Conservation (phyloP, 495 filamentous ascomycete genomes). For the Bacidia rubella region DNA sequence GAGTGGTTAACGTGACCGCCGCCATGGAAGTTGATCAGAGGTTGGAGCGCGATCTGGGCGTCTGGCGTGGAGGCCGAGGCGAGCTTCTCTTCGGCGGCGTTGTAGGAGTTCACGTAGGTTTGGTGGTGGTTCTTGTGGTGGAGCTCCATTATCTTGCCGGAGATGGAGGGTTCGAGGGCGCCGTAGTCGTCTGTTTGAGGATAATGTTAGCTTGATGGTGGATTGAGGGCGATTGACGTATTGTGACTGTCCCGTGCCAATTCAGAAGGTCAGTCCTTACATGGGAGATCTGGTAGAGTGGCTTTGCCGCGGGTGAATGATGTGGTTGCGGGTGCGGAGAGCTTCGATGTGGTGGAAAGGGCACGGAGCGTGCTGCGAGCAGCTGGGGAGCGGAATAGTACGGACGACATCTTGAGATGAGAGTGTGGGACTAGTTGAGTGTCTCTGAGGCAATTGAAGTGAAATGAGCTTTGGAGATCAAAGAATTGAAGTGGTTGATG, state of each 20-base stretch:
- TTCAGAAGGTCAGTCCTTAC: constrained; percentile 40
- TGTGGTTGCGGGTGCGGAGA: constrained; percentile 49
- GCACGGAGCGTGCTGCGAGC: constrained; percentile 39
- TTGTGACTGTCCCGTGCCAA: too few species aligned
- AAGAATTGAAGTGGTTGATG: background rate
- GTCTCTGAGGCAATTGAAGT: background rate
- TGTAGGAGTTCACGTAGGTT: constrained; percentile 58
- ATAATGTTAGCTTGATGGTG: background rate
- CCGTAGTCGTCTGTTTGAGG: constrained; percentile 72
- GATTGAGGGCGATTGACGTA: background rate
- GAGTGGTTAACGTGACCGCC: constrained; percentile 88
- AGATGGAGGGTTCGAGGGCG: constrained; percentile 89
- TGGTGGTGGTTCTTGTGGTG: constrained; percentile 61
- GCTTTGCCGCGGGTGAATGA: constrained; percentile 77
- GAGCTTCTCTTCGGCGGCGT: constrained; percentile 45
- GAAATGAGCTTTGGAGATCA: background rate
- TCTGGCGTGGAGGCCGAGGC: constrained; percentile 38
- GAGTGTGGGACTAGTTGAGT: background rate
- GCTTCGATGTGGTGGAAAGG: constrained; percentile 33
- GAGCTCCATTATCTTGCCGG: constrained; percentile 94
- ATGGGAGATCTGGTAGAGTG: constrained; percentile 86
- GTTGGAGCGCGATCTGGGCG: constrained; percentile 66
- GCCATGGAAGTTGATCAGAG: constrained; percentile 91
- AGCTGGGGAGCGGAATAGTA: constrained; percentile 38
- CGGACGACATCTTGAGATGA: constrained; percentile 40